Conservation (phyloP, 2,329 filamentous ascomycete species). For the Penicillium frequentans region DNA sequence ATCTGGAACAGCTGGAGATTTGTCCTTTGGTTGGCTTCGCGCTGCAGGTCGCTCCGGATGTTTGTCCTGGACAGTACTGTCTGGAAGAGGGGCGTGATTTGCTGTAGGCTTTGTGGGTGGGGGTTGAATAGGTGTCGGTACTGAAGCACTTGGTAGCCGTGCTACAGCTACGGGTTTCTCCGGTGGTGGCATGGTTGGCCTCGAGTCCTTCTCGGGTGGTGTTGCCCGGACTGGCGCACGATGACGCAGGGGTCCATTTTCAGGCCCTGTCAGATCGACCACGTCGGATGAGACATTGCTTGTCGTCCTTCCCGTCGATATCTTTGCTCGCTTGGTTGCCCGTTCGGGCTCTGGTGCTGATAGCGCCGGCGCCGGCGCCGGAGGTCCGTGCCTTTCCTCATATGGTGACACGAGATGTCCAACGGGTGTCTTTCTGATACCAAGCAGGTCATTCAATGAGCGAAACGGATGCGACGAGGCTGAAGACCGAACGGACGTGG, state of each 20-base stretch:
- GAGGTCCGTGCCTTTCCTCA: constrained; percentile 44
- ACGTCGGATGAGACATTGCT: constrained; percentile 10
- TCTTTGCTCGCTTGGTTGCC: constrained; percentile 35
- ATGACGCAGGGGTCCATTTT: background rate
- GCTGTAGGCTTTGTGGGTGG: background rate
- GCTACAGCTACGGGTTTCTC: background rate
- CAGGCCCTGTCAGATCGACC: constrained; percentile 24
- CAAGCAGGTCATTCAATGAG: constrained; percentile 64
- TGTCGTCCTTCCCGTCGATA: constrained; percentile 7
- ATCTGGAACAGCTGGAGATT: background rate
- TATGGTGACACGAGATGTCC: constrained; percentile 69
- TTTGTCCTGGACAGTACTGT: background rate
- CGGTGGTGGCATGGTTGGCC: background rate
- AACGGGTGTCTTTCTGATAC: constrained; percentile 63
- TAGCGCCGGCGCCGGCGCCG: constrained; percentile 6
- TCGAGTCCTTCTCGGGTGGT: background rate
- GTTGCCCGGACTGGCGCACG: background rate
- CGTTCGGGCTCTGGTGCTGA: constrained; percentile 24
- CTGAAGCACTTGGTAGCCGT: background rate
- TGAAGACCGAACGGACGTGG: constrained; percentile 23
- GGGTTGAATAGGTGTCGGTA: background rate
- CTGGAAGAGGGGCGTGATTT: background rate
- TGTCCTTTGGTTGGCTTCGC: background rate
- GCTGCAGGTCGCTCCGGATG: background rate
- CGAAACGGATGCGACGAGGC: constrained; percentile 49